phyloP scores from a whole-genome alignment of 805 yeast genomes.

The Saturnispora diversa region DNA sequence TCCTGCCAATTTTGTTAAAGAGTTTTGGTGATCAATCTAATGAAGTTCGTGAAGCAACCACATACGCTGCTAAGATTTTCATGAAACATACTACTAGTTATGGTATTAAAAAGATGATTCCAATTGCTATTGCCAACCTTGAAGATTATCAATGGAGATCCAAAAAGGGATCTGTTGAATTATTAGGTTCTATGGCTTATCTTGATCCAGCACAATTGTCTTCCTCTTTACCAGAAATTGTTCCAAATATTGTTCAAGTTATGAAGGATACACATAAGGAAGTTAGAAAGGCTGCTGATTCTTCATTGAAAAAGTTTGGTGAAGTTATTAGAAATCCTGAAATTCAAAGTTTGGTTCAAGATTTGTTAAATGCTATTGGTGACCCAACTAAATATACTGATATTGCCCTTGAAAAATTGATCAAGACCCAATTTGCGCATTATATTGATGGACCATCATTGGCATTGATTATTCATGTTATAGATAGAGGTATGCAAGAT shows the following conservation, averaged over 20 bases:
- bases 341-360: constrained; percentile 85
- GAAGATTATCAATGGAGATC: constrained; percentile 94
- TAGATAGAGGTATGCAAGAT: constrained; percentile 91
- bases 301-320: constrained; percentile 82
- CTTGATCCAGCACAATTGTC: constrained; percentile 91
- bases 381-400: constrained; percentile 91
- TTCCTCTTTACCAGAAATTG: constrained; percentile 77
- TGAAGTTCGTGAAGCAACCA: constrained; percentile 86
- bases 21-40: constrained; percentile 77
- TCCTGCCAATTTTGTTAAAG: constrained; percentile 71
- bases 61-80: constrained; percentile 74
- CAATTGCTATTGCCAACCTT: constrained; percentile 76
- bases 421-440: constrained; percentile 90
- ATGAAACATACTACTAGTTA: constrained; percentile 88
- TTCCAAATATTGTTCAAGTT: constrained; percentile 94
- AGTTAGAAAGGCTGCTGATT: constrained; percentile 91
- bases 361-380: constrained; percentile 83
- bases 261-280: constrained; percentile 94
- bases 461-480: constrained; percentile 89
- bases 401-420: constrained; percentile 73
- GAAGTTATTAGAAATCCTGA: constrained; percentile 97
- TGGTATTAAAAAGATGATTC: constrained; percentile 87
- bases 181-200: constrained; percentile 96
- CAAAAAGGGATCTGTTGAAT: constrained; percentile 92
- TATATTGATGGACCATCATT: constrained; percentile 97